Conservation (phyloP, 805 yeast genomes). For the Kluyveromyces siamensis region DNA sequence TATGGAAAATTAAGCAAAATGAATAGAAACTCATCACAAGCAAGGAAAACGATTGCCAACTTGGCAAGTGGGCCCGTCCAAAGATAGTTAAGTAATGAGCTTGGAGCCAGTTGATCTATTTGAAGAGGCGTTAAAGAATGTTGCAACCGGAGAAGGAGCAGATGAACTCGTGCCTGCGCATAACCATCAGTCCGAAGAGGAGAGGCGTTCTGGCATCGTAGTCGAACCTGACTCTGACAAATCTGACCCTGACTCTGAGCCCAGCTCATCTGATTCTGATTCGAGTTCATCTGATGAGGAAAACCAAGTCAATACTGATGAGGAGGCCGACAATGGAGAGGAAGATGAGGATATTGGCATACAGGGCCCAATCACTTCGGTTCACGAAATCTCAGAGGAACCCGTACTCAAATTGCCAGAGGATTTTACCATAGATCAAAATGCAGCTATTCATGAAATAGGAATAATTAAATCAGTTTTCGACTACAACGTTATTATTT, state of each 20-base stretch:
- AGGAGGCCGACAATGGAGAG: slow-evolving; percentile 16
- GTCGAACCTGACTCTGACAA: not conserved
- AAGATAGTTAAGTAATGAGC: not conserved
- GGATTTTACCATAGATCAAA: slow-evolving; percentile 48
- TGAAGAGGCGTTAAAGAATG: slow-evolving; percentile 2
- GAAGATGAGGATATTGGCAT: slow-evolving; percentile 37
- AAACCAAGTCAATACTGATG: slow-evolving; percentile 7
- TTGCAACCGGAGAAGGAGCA: not conserved
- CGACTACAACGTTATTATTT: slow-evolving; percentile 62
- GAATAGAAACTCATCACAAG: no score
- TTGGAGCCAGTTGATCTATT: not conserved
- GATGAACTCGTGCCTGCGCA: not conserved
- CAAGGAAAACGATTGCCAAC: no score
- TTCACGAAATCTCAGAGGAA: slow-evolving; percentile 67
- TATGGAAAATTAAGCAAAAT: no score
- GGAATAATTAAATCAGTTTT: slow-evolving; percentile 65
- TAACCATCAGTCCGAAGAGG: not conserved
- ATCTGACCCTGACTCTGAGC: not conserved
- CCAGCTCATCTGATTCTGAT: not conserved
- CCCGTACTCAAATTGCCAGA: slow-evolving; percentile 58
- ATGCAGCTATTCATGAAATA: slow-evolving; percentile 58
- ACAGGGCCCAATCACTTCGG: slow-evolving; percentile 65
- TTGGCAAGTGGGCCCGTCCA: no score
- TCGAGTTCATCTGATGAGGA: slow-evolving; percentile 9
- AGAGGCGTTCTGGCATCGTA: not conserved